Base-by-base conservation (phyloP, 1,284 basidiomycete species). In the Xerocomus amazonicus region DNA sequence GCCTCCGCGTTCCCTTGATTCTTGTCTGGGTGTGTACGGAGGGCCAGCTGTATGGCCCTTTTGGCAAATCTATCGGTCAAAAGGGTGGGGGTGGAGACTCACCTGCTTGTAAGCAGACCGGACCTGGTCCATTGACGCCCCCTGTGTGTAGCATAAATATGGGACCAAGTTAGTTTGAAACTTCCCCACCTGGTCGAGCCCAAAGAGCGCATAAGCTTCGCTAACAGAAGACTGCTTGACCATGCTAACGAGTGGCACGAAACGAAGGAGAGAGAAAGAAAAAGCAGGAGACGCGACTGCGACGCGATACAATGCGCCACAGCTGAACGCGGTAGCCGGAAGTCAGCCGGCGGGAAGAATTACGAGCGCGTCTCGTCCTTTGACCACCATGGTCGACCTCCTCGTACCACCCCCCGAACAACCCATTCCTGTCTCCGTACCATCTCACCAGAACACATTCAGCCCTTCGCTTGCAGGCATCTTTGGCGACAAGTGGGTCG, bases 21-120 rank as follows among this genome's bases (percentile, higher is more conserved):
- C 67, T 87, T 87, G 68, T 89, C 87, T 7, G 87, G 86, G 65
- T 89, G 87, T 0, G 79, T 83, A 31, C 73, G 74, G 27, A 88
- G 70, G 9, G 84, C 84, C 48, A 80, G 66, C 83, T 86, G 54
- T n/a, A 50, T 10, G 46, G 42, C 47, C 32, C 39, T 13, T 19
- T 51, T 16, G 48, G 41, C 33, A 47, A 47, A 40, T 23, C 37
- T 16, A 43, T 47, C 33, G 45, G 27, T 41, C 16, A 16, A 19
- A 32, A n/a, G 9, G 43, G 43, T 14, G 13, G 17, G 9, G 43
- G 43, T 14, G 13, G 44, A 19, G 31, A 56, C 66, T 42, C 54
- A 82, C 84, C 73, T 82, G 79, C 63, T 78, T 87, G 71, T 88
- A 89, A 3, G 79, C 73, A 43, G 68, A 73, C 66, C 82, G 87